These are phyloP conservation scores for Ascodesmis nigricans DNA, from an alignment of 495 filamentous ascomycete species.

Conservation along the genomic window DNA sequence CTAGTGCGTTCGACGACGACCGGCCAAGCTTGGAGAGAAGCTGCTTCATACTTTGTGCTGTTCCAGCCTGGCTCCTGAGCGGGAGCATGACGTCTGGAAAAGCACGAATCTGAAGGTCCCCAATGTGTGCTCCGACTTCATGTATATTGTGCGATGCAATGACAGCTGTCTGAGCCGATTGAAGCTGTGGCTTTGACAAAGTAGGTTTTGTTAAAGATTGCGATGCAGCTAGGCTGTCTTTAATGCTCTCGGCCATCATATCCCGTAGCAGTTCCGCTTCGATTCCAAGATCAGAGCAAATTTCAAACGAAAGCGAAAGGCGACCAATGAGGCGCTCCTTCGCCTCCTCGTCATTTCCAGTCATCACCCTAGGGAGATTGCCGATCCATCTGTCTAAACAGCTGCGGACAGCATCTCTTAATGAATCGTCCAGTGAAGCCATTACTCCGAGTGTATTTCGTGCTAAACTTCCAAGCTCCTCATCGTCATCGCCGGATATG, in stretches of 20 bases:
- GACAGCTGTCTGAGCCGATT: background rate
- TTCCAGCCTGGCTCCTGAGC: conserved; percentile 41
- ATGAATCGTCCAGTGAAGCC: conserved; percentile 36
- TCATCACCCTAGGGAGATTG: conserved; percentile 61
- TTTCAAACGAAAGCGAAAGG: conserved; percentile 46
- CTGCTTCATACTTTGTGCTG: conserved; percentile 31
- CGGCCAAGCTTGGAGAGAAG: conserved; percentile 26
- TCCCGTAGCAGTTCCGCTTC: conserved; percentile 49
- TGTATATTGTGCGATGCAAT: background rate
- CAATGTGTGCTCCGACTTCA: background rate
- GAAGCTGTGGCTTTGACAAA: too few species aligned
- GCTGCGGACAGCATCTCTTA: conserved; percentile 46
- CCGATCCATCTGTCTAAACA: conserved; percentile 62
- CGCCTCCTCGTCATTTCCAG: conserved; percentile 54
- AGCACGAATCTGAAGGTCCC: background rate
- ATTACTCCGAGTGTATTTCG: conserved; percentile 34
- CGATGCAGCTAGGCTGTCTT: conserved; percentile 43
- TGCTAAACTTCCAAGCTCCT: conserved; percentile 20
- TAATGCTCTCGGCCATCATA: conserved; percentile 38
- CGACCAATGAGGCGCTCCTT: conserved; percentile 52
- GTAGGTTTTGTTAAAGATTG: too few species aligned
- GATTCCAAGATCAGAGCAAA: conserved; percentile 41
- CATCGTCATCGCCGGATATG: conserved; percentile 33
- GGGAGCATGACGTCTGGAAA: conserved; percentile 44
- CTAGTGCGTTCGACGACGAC: conserved; percentile 15